A percentile compares a stretch with the other conserved stretches of the same genome.
Evolutionary conservation across 306 rosid genomes (phyloP).

Genomic region (Inga laurina): DNA sequence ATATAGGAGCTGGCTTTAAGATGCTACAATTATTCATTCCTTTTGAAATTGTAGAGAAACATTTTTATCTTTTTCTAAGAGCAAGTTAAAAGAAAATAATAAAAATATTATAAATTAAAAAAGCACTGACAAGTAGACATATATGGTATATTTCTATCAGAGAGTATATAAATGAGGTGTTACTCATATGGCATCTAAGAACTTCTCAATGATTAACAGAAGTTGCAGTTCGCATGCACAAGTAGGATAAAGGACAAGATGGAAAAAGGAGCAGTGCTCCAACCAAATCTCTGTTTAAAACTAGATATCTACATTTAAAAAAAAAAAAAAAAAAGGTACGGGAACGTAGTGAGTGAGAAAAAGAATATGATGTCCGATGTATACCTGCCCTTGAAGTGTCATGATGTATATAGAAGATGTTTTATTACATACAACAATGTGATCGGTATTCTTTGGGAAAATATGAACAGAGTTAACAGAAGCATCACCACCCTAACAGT

Average conservation of each 20-base stretch:
- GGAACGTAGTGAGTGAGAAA: background rate
- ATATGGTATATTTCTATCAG: background rate
- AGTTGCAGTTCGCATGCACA: background rate
- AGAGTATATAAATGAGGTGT: background rate
- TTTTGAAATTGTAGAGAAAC: background rate
- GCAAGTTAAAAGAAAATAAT: no score
- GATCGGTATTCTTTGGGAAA: slow-evolving; percentile 86
- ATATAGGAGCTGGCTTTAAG: background rate
- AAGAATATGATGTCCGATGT: slow-evolving; percentile 8
- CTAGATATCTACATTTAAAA: slow-evolving; percentile 3
- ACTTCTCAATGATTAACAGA: background rate
- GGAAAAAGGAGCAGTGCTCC: background rate
- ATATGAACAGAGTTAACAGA: slow-evolving; percentile 95
- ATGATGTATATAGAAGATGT: slow-evolving; percentile 93
- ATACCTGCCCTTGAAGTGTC: slow-evolving; percentile 99
- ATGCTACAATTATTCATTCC: background rate
- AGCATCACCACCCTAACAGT: slow-evolving; percentile 90
- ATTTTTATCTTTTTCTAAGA: background rate
- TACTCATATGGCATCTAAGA: background rate
- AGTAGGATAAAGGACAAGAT: background rate
- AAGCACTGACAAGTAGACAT: background rate
- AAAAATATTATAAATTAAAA: no score
- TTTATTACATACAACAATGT: slow-evolving; percentile 88
- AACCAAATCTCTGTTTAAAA: background rate
- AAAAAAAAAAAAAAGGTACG: background rate